Evolutionary conservation across 495 filamentous ascomycete species (phyloP), one percentile per base, ranked within the genome.

Genomic region (Sabuloglossum arenarium): DNA sequence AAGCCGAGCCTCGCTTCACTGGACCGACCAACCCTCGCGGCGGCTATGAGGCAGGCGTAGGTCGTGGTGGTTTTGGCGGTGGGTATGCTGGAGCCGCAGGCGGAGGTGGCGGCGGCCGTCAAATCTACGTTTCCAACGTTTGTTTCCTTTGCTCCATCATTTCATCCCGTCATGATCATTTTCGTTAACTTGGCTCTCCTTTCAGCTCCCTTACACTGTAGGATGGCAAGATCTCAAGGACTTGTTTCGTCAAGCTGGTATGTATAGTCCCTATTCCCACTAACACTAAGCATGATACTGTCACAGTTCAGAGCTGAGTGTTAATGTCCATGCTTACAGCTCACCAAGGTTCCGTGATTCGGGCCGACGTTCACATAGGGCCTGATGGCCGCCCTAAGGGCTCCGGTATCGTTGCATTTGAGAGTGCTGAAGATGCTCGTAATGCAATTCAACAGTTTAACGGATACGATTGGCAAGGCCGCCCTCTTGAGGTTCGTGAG

Each of bases 171-270:
- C 52, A 11, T 57, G 50, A 19, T 54, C 27, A 53, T 59, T 11
- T 56, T 10, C 39, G 55, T 56, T 28, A 31, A 53, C 57, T 58
- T 65, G 63, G 56, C 67, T 78, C 54, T 73, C 45, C 27, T 56
- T 63, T 50, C 72, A 98, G 91, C 86, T 98, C 63, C 91, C 91
- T 28, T 98, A 86, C 75, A 95, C 84, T 53, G 86, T 94, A 63
- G 91, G 93, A 67, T 98, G 91, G 91, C 91, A 98, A 75, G 91
- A 98, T 69, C 71, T 98, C 66, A 98, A 98, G 75, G 91, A 98
- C 70, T 75, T 98, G 61, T 98, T 98, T 78, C 88, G 91, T 64
- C 88, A 96, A 77, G 87, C 91, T 73, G 86, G 91, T 94, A 78
- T 78, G 84, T 78, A 29, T 58, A 62, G 61, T 58, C 54, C 53